These are phyloP conservation scores for Solanum aculeatissimum DNA, from an alignment of 305 asterid genomes.

Conservation along the genomic window DNA sequence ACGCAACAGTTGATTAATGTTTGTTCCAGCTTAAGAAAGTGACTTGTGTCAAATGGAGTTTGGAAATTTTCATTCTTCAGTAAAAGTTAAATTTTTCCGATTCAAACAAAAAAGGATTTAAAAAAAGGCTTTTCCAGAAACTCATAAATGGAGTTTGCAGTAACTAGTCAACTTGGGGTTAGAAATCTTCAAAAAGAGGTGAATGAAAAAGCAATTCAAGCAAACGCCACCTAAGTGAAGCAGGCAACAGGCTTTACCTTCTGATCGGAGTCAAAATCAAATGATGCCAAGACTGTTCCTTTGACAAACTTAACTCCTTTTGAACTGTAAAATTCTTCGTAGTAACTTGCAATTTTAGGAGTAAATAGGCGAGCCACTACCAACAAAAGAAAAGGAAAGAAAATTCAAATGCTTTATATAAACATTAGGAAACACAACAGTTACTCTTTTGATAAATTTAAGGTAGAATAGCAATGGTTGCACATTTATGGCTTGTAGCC, in stretches of 20 bases:
- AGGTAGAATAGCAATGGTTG: not conserved
- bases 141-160: not conserved
- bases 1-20: not conserved
- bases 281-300: constrained; percentile 69
- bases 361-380: constrained; percentile 83
- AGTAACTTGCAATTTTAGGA: constrained; percentile 52
- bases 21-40: not conserved
- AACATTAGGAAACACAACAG: not conserved
- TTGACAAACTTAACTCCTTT: constrained; percentile 72
- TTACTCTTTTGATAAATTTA: not conserved
- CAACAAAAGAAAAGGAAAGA: constrained; percentile 9
- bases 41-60: not conserved
- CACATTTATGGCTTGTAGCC: not conserved
- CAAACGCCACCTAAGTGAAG: not conserved
- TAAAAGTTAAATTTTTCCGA: not conserved
- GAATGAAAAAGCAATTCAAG: not conserved
- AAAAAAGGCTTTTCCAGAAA: not conserved
- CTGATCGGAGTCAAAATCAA: constrained; percentile 57
- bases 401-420: not conserved
- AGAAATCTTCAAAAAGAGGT: not conserved
- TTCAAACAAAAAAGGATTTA: not conserved
- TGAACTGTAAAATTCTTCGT: constrained; percentile 72
- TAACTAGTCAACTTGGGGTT: not conserved
- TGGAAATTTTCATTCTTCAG: not conserved
- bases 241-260: constrained; percentile 38